Evolutionary conservation across 2,329 filamentous ascomycete genomes (phyloP).

Genomic region (Fusarium pilosicola): DNA sequence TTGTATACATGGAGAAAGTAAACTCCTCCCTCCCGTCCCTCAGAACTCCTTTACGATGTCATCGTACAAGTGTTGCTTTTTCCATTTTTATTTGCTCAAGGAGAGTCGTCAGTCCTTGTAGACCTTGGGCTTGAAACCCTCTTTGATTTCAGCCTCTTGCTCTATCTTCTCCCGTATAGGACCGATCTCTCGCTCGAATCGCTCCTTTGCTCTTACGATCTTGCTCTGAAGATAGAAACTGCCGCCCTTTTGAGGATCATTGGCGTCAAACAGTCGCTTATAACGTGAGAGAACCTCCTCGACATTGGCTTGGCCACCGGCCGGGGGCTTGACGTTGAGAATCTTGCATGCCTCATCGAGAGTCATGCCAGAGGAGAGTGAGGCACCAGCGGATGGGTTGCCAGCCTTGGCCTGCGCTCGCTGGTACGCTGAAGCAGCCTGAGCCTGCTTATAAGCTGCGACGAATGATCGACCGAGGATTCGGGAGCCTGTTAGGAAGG

Average conservation of each 20-base stretch:
- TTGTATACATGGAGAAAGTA: conserved; percentile 48
- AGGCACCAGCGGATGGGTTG: conserved; percentile 63
- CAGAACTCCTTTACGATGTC: conserved; percentile 27
- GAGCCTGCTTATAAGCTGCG: conserved; percentile 95
- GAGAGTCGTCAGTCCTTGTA: conserved; percentile 77
- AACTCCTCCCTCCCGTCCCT: conserved; percentile 25
- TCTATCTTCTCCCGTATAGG: conserved; percentile 76
- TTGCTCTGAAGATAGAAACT: conserved; percentile 99
- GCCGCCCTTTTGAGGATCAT: conserved; percentile 94
- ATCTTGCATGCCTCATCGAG: conserved; percentile 98
- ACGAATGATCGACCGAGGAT: conserved; percentile 92
- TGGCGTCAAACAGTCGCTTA: conserved; percentile 93
- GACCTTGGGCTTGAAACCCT: conserved; percentile 94
- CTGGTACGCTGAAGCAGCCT: conserved; percentile 84
- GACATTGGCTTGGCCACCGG: conserved; percentile 77
- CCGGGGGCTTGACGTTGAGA: conserved; percentile 90
- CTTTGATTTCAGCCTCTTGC: conserved; percentile 80
- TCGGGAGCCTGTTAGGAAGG: conserved; percentile 88
- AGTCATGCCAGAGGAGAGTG: conserved; percentile 77
- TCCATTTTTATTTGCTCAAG: not conserved
- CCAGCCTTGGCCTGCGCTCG: conserved; percentile 74
- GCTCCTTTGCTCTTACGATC: conserved; percentile 87
- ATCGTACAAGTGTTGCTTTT: conserved; percentile 38
- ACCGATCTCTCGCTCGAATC: conserved; percentile 87
- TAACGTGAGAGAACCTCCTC: conserved; percentile 86